Evolutionary conservation across 2,329 filamentous ascomycete genomes (phyloP), one percentile per base, ranked within the genome.

Genomic region (Alternaria sp.): DNA sequence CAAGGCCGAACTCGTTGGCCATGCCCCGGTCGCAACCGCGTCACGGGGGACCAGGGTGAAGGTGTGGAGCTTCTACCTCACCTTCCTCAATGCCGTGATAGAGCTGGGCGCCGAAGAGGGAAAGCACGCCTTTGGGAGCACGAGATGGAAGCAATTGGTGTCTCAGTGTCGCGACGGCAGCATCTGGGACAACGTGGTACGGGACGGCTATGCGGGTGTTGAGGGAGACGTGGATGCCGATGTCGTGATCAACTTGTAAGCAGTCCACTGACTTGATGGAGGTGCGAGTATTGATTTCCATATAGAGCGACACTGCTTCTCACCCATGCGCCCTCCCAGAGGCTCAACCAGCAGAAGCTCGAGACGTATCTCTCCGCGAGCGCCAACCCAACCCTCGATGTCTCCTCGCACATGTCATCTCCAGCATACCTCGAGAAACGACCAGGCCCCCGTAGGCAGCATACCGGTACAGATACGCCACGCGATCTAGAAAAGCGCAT

Each of bases 11-110:
- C 61, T 70, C 9, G 61, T 64, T 13, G 66, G 67, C 60, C 68
- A 86, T 28, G 90, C 92, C 28, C 92, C 93, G 4, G 88, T 97
- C 52, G 89, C 91, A 53, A 86, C 85, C 63, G 92, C 92, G 52
- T 93, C 91, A 40, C 87, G 90, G 66, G 90, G 89, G 31, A 95
- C 92, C 56, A 85, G 93, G 65, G 90, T 97, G 77, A 99, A 98
- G 79, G 90, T 98, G 63, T 99, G 95, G 95, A 97, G 93, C 77
- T 84, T 99, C 71, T 99, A 98, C 76, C 85, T 98, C 65, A 97
- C 93, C 17, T 90, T 97, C 50, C 83, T 98, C 62, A 97, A 97
- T 80, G 90, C 92, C 37, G 90, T 97, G 63, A 83, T 96, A 34
- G 94, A 98, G 72, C 83, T 98, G 73, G 92, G 93, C 55, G 84